Conservation (phyloP, 2,329 filamentous ascomycete genomes). For the Pseudogymnoascus sp. region DNA sequence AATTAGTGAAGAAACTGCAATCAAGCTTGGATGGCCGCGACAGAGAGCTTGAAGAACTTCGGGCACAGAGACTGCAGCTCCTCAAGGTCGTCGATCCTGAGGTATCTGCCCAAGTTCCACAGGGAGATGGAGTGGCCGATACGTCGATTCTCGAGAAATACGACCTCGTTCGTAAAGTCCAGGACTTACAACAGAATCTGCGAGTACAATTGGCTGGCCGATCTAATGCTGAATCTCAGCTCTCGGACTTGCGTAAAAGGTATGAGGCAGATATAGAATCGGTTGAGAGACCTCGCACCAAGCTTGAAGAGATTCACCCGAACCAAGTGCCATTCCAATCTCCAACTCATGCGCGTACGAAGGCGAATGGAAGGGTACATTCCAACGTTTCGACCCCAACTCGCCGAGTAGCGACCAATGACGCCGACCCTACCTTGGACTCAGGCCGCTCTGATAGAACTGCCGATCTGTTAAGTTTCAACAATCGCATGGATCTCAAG, state of each 20-base stretch:
- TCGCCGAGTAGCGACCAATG: constrained; percentile 59
- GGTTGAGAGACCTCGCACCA: constrained; percentile 53
- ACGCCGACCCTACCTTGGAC: constrained; percentile 51
- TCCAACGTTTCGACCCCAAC: constrained; percentile 73
- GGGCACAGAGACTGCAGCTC: constrained; percentile 70
- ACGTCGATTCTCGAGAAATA: constrained; percentile 55
- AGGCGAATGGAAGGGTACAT: constrained; percentile 47
- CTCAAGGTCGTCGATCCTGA: constrained; percentile 76
- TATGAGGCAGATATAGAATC: constrained; percentile 65
- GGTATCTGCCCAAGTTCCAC: constrained; percentile 41
- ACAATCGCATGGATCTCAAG: constrained; percentile 84
- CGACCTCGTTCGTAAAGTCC: constrained; percentile 76
- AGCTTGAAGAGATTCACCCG: constrained; percentile 79
- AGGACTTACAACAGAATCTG: constrained; percentile 81
- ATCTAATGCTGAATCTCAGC: constrained; percentile 71
- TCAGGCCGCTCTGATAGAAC: constrained; percentile 80
- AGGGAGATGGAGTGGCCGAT: constrained; percentile 50
- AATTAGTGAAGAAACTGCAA: constrained; percentile 75
- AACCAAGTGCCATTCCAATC: constrained; percentile 72
- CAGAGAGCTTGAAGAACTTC: constrained; percentile 71
- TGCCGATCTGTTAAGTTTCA: constrained; percentile 72
- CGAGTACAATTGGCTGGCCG: constrained; percentile 75
- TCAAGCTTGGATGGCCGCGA: constrained; percentile 69
- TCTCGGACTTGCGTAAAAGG: constrained; percentile 67
- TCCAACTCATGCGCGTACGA: constrained; percentile 57